phyloP scores from a whole-genome alignment of 2,329 filamentous ascomycete genomes.

The Ophiocordyceps sinensis region DNA sequence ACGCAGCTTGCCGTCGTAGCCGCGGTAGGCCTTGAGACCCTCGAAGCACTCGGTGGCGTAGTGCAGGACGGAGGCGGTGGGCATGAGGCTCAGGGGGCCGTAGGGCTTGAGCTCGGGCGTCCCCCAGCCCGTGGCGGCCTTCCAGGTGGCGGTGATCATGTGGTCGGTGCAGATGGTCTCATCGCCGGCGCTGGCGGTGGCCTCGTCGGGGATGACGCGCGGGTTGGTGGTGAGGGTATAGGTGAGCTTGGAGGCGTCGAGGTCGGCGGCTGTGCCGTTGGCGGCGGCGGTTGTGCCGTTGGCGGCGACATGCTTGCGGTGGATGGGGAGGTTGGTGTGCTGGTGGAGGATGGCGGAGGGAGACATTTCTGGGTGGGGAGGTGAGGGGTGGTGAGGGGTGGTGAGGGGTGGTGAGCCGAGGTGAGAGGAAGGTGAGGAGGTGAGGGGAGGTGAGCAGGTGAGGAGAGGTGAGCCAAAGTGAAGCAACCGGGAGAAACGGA shows the following conservation, averaged over 20 bases:
- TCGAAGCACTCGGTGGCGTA: constrained; percentile 90
- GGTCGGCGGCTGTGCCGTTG: constrained; percentile 30
- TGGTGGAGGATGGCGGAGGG: too few species aligned
- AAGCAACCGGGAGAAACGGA: too few species aligned
- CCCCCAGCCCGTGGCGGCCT: constrained; percentile 50
- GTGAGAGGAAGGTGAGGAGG: too few species aligned
- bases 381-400: too few species aligned
- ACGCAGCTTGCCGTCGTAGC: constrained; percentile 58
- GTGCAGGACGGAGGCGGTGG: constrained; percentile 68
- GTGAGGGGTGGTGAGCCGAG: too few species aligned
- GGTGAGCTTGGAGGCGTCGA: constrained; percentile 47
- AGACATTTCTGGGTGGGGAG: too few species aligned
- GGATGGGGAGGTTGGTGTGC: too few species aligned
- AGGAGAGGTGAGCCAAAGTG: too few species aligned
- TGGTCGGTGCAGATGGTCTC: constrained; percentile 64
- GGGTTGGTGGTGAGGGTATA: constrained; percentile 36
- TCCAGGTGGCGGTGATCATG: constrained; percentile 70
- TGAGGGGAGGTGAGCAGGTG: too few species aligned
- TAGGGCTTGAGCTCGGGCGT: constrained; percentile 63
- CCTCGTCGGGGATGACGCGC: constrained; percentile 36
- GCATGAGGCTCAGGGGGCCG: constrained; percentile 63
- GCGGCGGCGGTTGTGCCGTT: constrained; percentile 15
- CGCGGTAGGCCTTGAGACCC: constrained; percentile 69
- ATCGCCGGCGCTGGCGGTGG: constrained; percentile 27
- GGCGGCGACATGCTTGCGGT: too few species aligned